Percentiles rank a stretch among this genome's conserved stretches.
phyloP scores from a whole-genome alignment of 495 filamentous ascomycete species.

The Neurospora sp. region DNA sequence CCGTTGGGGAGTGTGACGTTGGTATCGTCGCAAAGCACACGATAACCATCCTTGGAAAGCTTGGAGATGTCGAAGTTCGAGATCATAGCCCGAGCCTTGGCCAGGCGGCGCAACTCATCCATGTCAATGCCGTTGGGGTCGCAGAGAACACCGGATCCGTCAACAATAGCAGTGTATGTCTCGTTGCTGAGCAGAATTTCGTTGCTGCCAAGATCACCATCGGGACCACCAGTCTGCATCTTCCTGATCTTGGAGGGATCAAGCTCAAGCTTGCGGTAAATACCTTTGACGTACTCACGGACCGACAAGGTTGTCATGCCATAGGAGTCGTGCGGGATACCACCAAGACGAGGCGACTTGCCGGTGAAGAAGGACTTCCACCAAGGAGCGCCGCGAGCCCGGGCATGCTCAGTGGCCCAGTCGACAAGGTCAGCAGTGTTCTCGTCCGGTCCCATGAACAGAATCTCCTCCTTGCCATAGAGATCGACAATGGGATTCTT shows the following conservation, averaged over 20 bases:
- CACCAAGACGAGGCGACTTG: conserved; percentile 89
- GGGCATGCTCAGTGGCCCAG: conserved; percentile 95
- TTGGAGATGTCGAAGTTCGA: conserved; percentile 76
- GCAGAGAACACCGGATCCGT: conserved; percentile 89
- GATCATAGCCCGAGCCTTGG: conserved; percentile 83
- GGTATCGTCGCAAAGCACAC: conserved; percentile 84
- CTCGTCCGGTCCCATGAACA: conserved; percentile 98
- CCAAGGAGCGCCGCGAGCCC: conserved; percentile 81
- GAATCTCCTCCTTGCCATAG: conserved; percentile 85
- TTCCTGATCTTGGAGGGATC: conserved; percentile 76
- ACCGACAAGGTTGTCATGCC: conserved; percentile 98
- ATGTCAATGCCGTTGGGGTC: conserved; percentile 84
- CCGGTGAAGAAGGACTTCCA: conserved; percentile 99
- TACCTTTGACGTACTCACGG: conserved; percentile 88
- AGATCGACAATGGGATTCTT: conserved; percentile 97
- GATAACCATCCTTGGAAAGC: conserved; percentile 79
- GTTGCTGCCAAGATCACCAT: conserved; percentile 94
- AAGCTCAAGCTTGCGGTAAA: conserved; percentile 89
- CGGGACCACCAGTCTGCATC: conserved; percentile 94
- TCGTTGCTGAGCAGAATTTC: conserved; percentile 94
- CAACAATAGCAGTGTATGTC: conserved; percentile 86
- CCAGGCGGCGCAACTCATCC: conserved; percentile 72
- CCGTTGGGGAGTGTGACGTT: conserved; percentile 78
- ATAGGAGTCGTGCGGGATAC: conserved; percentile 91
- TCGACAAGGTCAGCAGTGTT: conserved; percentile 95